Conservation (phyloP, 129 eudicot genomes). For the Saussurea involucrata region DNA sequence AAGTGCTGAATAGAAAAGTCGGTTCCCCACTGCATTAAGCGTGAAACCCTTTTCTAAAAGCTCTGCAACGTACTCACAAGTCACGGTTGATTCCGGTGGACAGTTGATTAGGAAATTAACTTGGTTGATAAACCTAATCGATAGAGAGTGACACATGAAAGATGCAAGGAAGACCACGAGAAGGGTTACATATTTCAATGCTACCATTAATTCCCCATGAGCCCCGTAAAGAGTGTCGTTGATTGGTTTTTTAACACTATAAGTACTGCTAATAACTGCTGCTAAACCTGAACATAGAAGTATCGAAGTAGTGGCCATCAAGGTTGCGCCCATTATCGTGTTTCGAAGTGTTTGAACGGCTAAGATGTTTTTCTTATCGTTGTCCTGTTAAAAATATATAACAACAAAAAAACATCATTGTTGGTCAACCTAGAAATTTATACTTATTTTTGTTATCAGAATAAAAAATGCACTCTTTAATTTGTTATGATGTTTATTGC, state of each 20-base stretch:
- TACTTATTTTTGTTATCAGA: too few species aligned
- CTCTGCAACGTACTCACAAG: conserved; percentile 62
- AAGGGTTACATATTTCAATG: conserved; percentile 74
- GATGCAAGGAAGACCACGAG: conserved; percentile 69
- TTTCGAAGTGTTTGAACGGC: conserved; percentile 92
- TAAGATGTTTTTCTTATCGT: conserved; percentile 79
- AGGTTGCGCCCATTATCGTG: conserved; percentile 89
- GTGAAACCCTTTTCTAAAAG: conserved; percentile 69
- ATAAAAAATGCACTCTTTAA: too few species aligned
- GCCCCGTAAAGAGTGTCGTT: conserved; percentile 80
- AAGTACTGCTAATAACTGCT: conserved; percentile 88
- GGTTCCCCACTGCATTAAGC: conserved; percentile 67
- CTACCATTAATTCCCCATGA: conserved; percentile 93
- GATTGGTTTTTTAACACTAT: conserved; percentile 81
- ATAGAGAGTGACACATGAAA: conserved; percentile 77
- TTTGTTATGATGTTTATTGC: neutral
- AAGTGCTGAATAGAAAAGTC: conserved; percentile 67
- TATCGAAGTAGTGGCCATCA: conserved; percentile 94
- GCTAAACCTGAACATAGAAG: conserved; percentile 79
- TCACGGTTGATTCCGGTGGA: conserved; percentile 40
- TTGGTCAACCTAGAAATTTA: neutral
- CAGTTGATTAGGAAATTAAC: conserved; percentile 89
- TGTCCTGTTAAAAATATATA: conserved; percentile 46
- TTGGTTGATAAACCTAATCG: conserved; percentile 86
- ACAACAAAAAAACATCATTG: neutral